phyloP scores from a whole-genome alignment of 768 basidiomycete genomes.

The Boletus rex-veris region DNA sequence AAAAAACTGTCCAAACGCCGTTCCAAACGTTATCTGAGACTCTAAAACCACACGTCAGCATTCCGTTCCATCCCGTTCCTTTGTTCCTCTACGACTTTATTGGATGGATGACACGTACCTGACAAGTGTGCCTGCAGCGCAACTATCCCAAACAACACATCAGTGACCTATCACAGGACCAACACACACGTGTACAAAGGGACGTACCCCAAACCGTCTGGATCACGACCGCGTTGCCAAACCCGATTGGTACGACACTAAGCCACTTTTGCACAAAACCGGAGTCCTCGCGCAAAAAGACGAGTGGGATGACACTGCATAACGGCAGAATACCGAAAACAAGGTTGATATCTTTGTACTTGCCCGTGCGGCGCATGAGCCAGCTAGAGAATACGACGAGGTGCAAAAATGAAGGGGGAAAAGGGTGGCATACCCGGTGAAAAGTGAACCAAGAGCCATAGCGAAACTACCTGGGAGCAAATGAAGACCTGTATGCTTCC shows the following conservation, averaged over 20 bases:
- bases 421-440: too few species aligned
- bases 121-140: conserved; percentile 2
- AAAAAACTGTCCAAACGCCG: conserved; percentile 22
- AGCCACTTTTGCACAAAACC: conserved; percentile 21
- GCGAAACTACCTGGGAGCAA: too few species aligned
- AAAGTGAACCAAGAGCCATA: too few species aligned
- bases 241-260: conserved; percentile 9
- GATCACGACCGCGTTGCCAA: conserved; percentile 7
- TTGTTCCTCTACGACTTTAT: too few species aligned
- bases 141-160: background rate
- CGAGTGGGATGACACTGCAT: conserved; percentile 39
- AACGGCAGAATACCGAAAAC: conserved; percentile 49
- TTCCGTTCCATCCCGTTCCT: background rate
- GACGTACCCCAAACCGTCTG: background rate
- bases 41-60: conserved; percentile 4
- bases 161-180: background rate
- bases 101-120: background rate
- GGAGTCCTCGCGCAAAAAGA: conserved; percentile 22
- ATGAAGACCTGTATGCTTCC: too few species aligned
- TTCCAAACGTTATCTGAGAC: conserved; percentile 20
- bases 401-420: too few species aligned
- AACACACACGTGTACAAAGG: too few species aligned
- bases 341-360: too few species aligned
- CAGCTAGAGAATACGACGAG: too few species aligned
- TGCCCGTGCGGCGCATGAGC: too few species aligned